phyloP scores from a whole-genome alignment of 163 green algal genomes.

The Scenedesmus sp. region DNA sequence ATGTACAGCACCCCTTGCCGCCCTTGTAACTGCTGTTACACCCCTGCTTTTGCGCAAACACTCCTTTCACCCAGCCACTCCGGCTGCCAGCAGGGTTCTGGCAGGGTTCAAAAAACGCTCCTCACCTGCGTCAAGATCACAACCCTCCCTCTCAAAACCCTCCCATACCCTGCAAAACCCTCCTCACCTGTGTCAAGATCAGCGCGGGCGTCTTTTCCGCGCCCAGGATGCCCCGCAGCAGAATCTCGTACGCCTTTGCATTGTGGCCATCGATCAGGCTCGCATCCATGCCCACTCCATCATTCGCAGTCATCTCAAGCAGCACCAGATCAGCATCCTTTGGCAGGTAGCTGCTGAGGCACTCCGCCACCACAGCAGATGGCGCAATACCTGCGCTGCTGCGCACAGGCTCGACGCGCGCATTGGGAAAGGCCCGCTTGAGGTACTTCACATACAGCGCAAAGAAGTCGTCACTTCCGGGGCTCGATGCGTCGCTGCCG shows the following conservation, averaged over 20 bases:
- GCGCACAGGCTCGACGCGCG: slow-evolving; percentile 17
- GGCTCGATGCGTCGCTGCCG: slow-evolving; percentile 25
- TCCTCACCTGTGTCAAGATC: slow-evolving; percentile 48
- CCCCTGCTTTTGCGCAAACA: neutral
- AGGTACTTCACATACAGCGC: slow-evolving; percentile 49
- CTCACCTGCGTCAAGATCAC: no score
- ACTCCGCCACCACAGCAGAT: slow-evolving; percentile 45
- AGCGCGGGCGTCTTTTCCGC: slow-evolving; percentile 33
- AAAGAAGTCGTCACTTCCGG: slow-evolving; percentile 45
- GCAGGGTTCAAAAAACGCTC: no score
- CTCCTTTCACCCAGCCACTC: neutral
- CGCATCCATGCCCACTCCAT: slow-evolving; percentile 28
- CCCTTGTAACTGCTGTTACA: neutral
- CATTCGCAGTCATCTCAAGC: slow-evolving; percentile 50
- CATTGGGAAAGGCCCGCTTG: slow-evolving; percentile 31
- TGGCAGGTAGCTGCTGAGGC: slow-evolving; percentile 40
- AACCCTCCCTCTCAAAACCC: no score
- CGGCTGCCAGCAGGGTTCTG: no score
- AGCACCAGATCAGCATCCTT: slow-evolving; percentile 51
- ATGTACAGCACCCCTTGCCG: neutral
- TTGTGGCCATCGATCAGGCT: slow-evolving; percentile 31
- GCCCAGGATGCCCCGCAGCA: slow-evolving; percentile 37
- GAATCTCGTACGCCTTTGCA: slow-evolving; percentile 47
- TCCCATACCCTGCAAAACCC: no score
- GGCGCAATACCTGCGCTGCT: slow-evolving; percentile 41